These are phyloP conservation scores for Asclepias syriaca DNA, from an alignment of 257 asterid species.

Conservation along the genomic window DNA sequence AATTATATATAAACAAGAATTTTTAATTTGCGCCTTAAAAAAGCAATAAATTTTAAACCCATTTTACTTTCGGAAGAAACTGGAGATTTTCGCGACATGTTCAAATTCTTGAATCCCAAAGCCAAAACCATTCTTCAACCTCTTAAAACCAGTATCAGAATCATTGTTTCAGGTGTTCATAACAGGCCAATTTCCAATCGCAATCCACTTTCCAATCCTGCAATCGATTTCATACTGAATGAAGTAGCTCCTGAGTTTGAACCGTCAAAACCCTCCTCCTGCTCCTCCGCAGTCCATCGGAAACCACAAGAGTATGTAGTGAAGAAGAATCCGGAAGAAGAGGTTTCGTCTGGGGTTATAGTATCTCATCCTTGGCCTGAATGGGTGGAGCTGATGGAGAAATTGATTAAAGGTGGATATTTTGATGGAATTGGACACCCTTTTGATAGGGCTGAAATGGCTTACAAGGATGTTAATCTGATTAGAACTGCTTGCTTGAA, in stretches of 20 bases:
- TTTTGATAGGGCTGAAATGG: constrained; percentile 34
- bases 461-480: constrained; percentile 51
- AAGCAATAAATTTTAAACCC: no score
- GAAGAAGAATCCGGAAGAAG: constrained; percentile 27
- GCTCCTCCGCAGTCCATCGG: constrained; percentile 5
- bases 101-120: constrained; percentile 12
- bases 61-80: no score
- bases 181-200: constrained; percentile 13
- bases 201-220: constrained; percentile 42
- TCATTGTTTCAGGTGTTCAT: constrained; percentile 29
- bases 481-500: constrained; percentile 80
- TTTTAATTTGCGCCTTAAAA: no score
- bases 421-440: constrained; percentile 63
- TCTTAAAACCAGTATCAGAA: constrained; percentile 30
- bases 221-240: constrained; percentile 53
- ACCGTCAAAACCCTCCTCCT: constrained; percentile 10
- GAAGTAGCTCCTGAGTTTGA: constrained; percentile 32
- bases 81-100: constrained; percentile 6
- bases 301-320: constrained; percentile 18
- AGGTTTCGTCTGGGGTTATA: constrained; percentile 13
- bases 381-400: constrained; percentile 68
- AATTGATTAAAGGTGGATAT: constrained; percentile 49
- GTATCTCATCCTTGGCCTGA: constrained; percentile 84
- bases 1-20: no score
- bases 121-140: constrained; percentile 23